These are phyloP conservation scores for Vanrija sp. DNA, from an alignment of 1,284 basidiomycete genomes.

Conservation along the genomic window DNA sequence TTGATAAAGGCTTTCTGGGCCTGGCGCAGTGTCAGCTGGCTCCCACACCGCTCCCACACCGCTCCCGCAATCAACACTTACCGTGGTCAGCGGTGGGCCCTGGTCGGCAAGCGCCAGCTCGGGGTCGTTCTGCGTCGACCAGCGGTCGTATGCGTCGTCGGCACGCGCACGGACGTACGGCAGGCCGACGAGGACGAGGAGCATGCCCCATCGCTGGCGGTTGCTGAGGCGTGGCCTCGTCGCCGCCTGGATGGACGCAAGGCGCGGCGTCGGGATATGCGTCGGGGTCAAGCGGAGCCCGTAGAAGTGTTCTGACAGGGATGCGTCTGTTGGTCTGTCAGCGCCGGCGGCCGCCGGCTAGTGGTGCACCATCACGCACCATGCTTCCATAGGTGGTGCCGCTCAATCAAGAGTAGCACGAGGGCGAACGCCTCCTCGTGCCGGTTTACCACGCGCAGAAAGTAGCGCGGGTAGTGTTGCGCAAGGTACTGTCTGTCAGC, in stretches of 20 bases:
- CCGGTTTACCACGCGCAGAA: conserved; percentile 83
- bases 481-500: conserved; percentile 73
- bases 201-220: conserved; percentile 56
- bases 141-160: conserved; percentile 81
- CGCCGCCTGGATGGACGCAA: conserved; percentile 10
- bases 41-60: no score
- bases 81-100: conserved; percentile 28
- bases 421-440: conserved; percentile 95
- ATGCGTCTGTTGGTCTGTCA: conserved; percentile 32
- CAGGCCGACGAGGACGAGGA: conserved; percentile 75
- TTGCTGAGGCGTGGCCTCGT: conserved; percentile 21
- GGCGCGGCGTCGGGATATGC: conserved; percentile 28
- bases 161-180: conserved; percentile 87
- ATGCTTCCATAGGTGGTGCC: conserved; percentile 79
- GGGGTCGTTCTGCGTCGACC: conserved; percentile 45
- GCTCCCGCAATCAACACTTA: no score
- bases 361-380: conserved; percentile 52
- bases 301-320: conserved; percentile 48
- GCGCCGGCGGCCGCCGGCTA: no score
- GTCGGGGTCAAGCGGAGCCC: conserved; percentile 29
- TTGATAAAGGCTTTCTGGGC: conserved; percentile 55
- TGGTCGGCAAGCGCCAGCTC: conserved; percentile 12
- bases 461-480: conserved; percentile 88
- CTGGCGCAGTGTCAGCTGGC: no score
- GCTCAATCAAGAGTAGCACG: conserved; percentile 83